Conservation (phyloP, 208 protist genomes). For the Sergeia podlipaevii region DNA sequence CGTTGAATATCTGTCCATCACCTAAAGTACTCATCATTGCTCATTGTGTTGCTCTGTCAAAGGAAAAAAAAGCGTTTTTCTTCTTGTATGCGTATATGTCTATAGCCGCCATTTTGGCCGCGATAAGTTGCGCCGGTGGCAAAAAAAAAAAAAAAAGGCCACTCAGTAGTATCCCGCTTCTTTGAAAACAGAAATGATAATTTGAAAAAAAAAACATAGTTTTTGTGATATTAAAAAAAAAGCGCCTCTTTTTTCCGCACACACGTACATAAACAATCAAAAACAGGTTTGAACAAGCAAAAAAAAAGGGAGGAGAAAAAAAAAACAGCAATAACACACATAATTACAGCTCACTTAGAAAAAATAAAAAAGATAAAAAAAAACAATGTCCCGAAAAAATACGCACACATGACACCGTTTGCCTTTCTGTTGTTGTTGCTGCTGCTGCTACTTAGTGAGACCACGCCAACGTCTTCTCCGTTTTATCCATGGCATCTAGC, state of each 20-base stretch:
- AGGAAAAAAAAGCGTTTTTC: too few relatives aligned
- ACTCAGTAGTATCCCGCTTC: too few relatives aligned
- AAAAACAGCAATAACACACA: not conserved
- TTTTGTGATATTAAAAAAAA: not conserved
- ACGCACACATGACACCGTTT: not conserved
- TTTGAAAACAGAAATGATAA: conserved; percentile 1
- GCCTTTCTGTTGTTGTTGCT: not conserved
- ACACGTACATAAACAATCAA: conserved; percentile 8
- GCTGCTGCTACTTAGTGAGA: not conserved
- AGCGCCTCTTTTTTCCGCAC: too few relatives aligned
- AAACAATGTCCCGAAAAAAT: not conserved
- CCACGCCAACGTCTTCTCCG: conserved; percentile 22
- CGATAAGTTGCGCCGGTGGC: too few relatives aligned
- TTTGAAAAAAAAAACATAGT: not conserved
- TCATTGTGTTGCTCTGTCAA: too few relatives aligned
- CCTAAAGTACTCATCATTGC: too few relatives aligned
- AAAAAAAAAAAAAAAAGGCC: conserved; percentile 6
- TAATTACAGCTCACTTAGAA: not conserved
- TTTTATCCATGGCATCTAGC: conserved; percentile 58
- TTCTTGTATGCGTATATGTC: too few relatives aligned
- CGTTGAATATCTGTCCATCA: too few relatives aligned
- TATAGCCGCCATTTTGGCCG: too few relatives aligned
- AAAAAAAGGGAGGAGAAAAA: not conserved
- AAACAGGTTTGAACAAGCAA: conserved; percentile 8
- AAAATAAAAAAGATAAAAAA: conserved; percentile 2